phyloP scores from a whole-genome alignment of 768 basidiomycete genomes.

The Mycena galericulata region DNA sequence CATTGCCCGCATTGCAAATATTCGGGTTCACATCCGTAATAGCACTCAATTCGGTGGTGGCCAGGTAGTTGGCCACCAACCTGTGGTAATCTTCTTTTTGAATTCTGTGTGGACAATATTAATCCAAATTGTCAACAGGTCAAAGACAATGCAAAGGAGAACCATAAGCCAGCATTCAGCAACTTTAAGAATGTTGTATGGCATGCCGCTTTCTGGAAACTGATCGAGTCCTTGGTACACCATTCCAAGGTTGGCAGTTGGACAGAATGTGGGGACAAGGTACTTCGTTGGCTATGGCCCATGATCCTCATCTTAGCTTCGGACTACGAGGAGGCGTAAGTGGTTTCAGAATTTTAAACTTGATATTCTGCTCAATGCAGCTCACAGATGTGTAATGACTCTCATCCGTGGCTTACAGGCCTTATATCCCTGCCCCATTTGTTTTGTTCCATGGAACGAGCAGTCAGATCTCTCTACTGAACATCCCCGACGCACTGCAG shows the following conservation, averaged over 20 bases:
- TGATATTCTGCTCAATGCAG: not conserved
- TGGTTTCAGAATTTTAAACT: not conserved
- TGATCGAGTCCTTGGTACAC: not conserved
- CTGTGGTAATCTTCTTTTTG: not conserved
- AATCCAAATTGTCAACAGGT: too few relatives aligned
- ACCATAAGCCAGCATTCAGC: too few relatives aligned
- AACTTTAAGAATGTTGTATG: too few relatives aligned
- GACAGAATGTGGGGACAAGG: too few relatives aligned
- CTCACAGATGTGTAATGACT: not conserved
- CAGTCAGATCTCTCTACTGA: too few relatives aligned
- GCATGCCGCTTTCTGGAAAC: not conserved
- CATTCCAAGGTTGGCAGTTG: not conserved
- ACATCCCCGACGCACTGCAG: not conserved
- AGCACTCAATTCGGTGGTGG: too few relatives aligned
- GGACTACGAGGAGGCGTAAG: constrained; percentile 1
- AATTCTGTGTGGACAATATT: not conserved
- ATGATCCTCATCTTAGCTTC: not conserved
- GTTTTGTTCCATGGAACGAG: not conserved
- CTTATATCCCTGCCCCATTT: not conserved
- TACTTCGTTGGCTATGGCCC: not conserved
- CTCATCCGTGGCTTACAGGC: not conserved
- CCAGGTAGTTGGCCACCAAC: not conserved
- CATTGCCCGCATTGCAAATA: too few relatives aligned
- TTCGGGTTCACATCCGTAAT: too few relatives aligned
- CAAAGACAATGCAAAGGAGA: too few relatives aligned